Conservation (phyloP, 2,329 filamentous ascomycete genomes). For the Trichophyton benhamiae region DNA sequence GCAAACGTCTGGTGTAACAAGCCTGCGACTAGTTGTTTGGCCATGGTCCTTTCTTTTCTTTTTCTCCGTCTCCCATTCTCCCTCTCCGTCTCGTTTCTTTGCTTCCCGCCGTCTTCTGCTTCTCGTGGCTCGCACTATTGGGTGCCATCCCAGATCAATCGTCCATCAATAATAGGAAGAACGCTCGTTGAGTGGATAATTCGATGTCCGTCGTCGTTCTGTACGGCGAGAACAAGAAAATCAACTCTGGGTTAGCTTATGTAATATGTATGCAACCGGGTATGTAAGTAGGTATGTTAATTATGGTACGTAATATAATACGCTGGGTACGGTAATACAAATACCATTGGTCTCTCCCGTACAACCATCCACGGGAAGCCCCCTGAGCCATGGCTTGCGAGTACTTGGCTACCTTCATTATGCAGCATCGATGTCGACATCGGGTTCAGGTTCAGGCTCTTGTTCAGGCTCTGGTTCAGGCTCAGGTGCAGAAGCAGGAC, state of each 20-base stretch:
- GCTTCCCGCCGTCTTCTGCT: background rate
- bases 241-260: background rate
- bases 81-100: background rate
- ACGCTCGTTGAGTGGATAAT: background rate
- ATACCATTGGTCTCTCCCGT: background rate
- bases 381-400: background rate
- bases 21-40: background rate
- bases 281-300: background rate
- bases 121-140: constrained; percentile 2
- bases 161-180: background rate
- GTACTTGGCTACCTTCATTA: background rate
- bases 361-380: background rate
- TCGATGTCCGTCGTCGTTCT: background rate
- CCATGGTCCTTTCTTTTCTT: background rate
- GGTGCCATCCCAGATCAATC: background rate
- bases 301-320: background rate
- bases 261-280: background rate
- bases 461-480: background rate
- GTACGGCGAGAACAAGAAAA: background rate
- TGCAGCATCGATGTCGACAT: background rate
- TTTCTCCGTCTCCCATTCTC: background rate
- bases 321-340: background rate
- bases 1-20: constrained; percentile 1
- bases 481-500: background rate
- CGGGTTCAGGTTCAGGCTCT: background rate